Evolutionary conservation across 1,284 basidiomycete species (phyloP), one percentile per base, ranked within the genome.

Genomic region (Cryptococcus hybrid): DNA sequence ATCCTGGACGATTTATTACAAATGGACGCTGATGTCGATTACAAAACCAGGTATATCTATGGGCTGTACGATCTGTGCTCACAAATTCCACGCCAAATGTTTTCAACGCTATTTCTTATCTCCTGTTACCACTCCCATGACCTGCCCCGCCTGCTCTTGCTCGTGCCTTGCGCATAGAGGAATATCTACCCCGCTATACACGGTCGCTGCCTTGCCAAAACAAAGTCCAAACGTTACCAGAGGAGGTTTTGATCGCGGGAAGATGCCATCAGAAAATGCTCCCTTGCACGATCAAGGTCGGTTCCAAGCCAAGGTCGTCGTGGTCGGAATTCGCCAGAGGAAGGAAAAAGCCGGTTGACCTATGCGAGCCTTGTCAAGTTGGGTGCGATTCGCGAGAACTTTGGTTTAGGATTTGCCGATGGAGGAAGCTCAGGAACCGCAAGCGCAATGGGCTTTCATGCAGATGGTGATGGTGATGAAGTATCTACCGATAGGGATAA

Each of bases 21-120:
- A 18, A 2, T 15, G 15, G 9, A 34, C 46, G 38, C 50, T 13
- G n/a, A 34, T 39, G 18, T 18, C 18, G 18, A 54, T 18, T 56
- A 62, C 34, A 56, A 42, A 9, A 7, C 42, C 60, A 89, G 88
- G 88, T 38, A 80, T 90, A n/a, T 86, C 88, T 2, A 81, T 83
- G 54, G 84, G 81, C 44, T 90, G 88, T 66, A 73, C 85, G 7
- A 77, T 80, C 6, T 90, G 88, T 69, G 78, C 80, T 35, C 88
- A 90, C 70, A 80, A 84, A 7, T 83, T 84, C 1, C 88, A 90
- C 67, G 74, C 87, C 52, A 81, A 81, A 45, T 90, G 88, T 66
- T 64, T 68, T 53, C 58, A 55, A 45, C 40, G 35, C 15, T 68
- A 72, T 57, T 71, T 63, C 54, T 49, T 51, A 40, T 52, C 46